Conservation (phyloP, 2,329 filamentous ascomycete genomes). For the Lecanicillium sp. region DNA sequence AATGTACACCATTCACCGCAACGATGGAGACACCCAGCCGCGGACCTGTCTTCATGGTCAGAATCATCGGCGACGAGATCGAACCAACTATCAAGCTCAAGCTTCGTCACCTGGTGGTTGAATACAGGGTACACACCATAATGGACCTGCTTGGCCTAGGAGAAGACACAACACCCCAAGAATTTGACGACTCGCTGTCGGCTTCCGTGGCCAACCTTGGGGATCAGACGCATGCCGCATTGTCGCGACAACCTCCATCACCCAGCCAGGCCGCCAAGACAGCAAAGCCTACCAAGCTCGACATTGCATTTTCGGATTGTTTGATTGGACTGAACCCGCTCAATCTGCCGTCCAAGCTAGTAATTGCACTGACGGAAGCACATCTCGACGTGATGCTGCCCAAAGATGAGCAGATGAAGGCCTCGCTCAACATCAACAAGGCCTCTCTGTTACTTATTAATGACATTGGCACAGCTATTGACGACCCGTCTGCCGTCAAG, state of each 20-base stretch:
- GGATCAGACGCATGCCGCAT: conserved; percentile 51
- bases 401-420: conserved; percentile 57
- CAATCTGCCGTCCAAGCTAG: conserved; percentile 65
- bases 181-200: conserved; percentile 69
- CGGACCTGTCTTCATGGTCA: conserved; percentile 66
- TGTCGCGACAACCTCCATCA: conserved; percentile 27
- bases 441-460: conserved; percentile 80
- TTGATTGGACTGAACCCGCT: conserved; percentile 80
- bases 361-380: conserved; percentile 73
- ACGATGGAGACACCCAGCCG: conserved; percentile 22
- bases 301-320: conserved; percentile 75
- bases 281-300: conserved; percentile 57
- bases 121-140: conserved; percentile 80
- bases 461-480: conserved; percentile 44
- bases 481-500: conserved; percentile 13
- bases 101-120: conserved; percentile 74
- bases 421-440: conserved; percentile 65
- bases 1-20: conserved; percentile 35
- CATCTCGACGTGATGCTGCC: conserved; percentile 63
- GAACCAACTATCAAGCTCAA: conserved; percentile 87
- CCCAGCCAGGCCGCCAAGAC: conserved; percentile 24
- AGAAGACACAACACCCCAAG: conserved; percentile 61
- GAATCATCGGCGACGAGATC: conserved; percentile 90
- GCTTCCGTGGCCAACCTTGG: conserved; percentile 74
- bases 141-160: conserved; percentile 71